Evolutionary conservation across 768 basidiomycete genomes (phyloP), one percentile per base, ranked within the genome.

Genomic region (Boletus rubroflammeus): DNA sequence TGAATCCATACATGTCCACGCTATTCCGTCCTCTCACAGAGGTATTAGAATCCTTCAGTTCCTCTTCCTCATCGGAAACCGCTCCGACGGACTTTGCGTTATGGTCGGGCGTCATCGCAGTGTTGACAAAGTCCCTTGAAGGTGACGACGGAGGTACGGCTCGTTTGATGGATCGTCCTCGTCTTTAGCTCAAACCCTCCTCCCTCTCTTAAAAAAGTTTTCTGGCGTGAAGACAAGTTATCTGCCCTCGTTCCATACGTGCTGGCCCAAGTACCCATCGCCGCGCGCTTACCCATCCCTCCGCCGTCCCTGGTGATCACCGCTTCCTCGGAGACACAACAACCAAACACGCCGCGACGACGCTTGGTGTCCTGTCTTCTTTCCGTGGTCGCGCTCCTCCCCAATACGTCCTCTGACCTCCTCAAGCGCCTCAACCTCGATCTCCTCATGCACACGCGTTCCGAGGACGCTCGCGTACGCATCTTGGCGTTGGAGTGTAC

Each of bases 1-100:
- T 98, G 82, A 90, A 86, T 15, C 92, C 95, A 0, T 98, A 98
- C 72, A 89, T 93, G 79, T 79, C 86, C 8, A 85, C 86, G 70
- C 69, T 93, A 42, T 67, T 93, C 38, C 78, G 79, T 55, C 81
- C 90, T 10, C 81, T 90, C 42, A 69, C 81, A 43, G 83, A 87
- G 42, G 70, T 82, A 2, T 75, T 98, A 35, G 75, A 81, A 40
- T 66, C 73, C 5, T 88, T 78, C 60, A 62, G 72, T 13, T 54
- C 71, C 11, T 72, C 67, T 13, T 53, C 70, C 13, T 71, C 66
- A 4, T 50, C 47, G 13, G 34, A 57, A 56, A 46, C 53, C 1
- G 3, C 62, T 2, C 28, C 68, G 39, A 62, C 71, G 23, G 68
- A 80, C 67, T 62, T 67, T 2, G 60, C 71, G 1, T 74, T 94